Evolutionary conservation across 2,329 filamentous ascomycete genomes (phyloP), one percentile per base, ranked within the genome.

Genomic region (Curvularia verruculosa): DNA sequence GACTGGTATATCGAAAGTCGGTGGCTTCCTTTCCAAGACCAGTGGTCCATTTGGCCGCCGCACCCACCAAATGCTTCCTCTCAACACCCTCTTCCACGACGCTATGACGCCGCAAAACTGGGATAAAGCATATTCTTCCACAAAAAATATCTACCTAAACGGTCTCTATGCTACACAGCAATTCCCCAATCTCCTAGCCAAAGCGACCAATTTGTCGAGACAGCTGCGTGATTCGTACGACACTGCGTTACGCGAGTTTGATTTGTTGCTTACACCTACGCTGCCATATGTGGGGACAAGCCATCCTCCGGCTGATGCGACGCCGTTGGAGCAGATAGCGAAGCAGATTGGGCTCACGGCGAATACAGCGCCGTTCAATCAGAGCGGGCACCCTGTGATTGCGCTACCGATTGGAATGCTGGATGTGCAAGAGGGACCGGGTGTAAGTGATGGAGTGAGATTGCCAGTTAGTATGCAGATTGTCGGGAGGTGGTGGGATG

Each of bases 351-450:
- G 85, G 0, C 65, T 84, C 56, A 84, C 82, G 0, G 79, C 77
- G 15, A 87, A 87, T 60, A 87, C 84, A 4, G 81, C 81, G 9
- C 77, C 81, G 2, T 86, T 86, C 69, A 84, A 86, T 62, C 77
- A 82, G 2, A 85, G 83, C 0, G 84, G 84, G 0, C 84, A 86
- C 60, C 84, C 84, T 0, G 84, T 83, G 0, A 66, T 86, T 60
- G 78, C 80, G 0, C 71, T 86, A 44, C 84, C 83, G 0, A 74
- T 83, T 31, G 83, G 84, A 0, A 78, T 81, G 62, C 71, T 79
- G 2, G 73, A 75, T 2, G 75, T 80, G 1, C 58, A 65, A 13
- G 77, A 82, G 49, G 77, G 79, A 2, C 70, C 71, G 1, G 61
- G 68, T 5, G 62, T 62, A 1, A 59, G 59, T 3, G 56, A 58